Base-by-base conservation (phyloP, 2,329 filamentous ascomycete species). In the Penicillium sp. region DNA sequence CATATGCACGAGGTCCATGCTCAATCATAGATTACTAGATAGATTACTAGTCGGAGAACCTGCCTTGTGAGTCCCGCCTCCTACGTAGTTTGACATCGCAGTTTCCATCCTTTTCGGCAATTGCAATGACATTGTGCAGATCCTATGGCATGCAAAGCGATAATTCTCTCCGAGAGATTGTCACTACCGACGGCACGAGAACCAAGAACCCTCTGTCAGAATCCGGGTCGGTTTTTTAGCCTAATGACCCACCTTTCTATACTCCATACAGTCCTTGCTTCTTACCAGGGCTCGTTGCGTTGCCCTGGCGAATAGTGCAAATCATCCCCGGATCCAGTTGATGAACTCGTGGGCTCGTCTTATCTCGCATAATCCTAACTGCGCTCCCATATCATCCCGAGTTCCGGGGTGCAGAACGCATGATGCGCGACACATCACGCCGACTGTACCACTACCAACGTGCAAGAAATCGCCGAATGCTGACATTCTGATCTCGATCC, bases 321-420 rank as follows among this genome's bases (percentile, higher is more conserved):
- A 30, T 7, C 4, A 8, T n/a, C 45, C 30, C n/a, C 48, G 11
- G 30, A 51, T 51, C 48, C 8, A 16, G 37, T 49, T 42, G 53
- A 60, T 37, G 48, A 56, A 53, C 59, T 68, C 22, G 57, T 53
- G 10, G 11, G n/a, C 45, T 37, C 58, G 62, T 64, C 63, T 64
- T 60, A 65, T 68, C 66, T 66, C 54, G 66, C 65, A 65, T 58
- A 45, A 16, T 2, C 56, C 48, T 19, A 35, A 35, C 58, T 55
- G 64, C 56, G 51, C 42, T 30, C 16, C 40, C 35, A 54, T 58
- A 16, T 35, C 48, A 6, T 30, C 7, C 14, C 26, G 7, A 30
- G 14, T 30, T 48, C 61, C 53, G 61, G 63, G 59, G 63, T 68
- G 61, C 63, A 66, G 61, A 57, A n/a, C 54, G 49, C 64, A 52